phyloP scores from a whole-genome alignment of 495 filamentous ascomycete genomes.

The Xylaria venustula region DNA sequence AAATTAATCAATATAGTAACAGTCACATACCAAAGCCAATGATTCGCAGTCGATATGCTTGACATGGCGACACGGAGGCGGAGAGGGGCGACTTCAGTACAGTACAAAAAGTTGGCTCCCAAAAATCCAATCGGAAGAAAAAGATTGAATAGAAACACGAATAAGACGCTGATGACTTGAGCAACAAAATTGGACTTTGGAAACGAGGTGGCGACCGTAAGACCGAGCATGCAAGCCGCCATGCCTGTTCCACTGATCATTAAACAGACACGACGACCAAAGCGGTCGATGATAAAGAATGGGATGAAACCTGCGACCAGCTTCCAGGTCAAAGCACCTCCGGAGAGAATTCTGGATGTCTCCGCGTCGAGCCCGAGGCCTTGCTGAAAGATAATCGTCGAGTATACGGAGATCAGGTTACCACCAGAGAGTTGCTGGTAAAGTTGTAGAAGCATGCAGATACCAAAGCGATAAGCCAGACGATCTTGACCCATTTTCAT shows the following conservation, averaged over 20 bases:
- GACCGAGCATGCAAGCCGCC: slow-evolving; percentile 35
- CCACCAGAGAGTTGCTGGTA: slow-evolving; percentile 55
- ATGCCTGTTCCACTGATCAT: slow-evolving; percentile 51
- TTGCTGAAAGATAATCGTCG: slow-evolving; percentile 58
- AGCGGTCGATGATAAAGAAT: slow-evolving; percentile 52
- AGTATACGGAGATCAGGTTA: slow-evolving; percentile 62
- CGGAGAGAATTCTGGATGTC: slow-evolving; percentile 38
- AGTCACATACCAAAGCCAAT: slow-evolving; percentile 42
- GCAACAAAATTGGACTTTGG: slow-evolving; percentile 28
- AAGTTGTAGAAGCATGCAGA: slow-evolving; percentile 40
- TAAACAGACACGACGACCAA: slow-evolving; percentile 52
- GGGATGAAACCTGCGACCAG: slow-evolving; percentile 48
- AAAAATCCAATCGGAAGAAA: slow-evolving; percentile 62
- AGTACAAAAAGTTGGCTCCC: slow-evolving; percentile 58
- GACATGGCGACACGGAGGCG: slow-evolving; percentile 52
- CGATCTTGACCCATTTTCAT: slow-evolving; percentile 25
- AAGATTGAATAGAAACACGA: slow-evolving; percentile 60
- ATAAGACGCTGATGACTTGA: slow-evolving; percentile 45
- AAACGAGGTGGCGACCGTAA: slow-evolving; percentile 44
- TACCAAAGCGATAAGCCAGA: slow-evolving; percentile 28
- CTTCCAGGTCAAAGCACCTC: slow-evolving; percentile 49
- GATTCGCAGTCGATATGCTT: slow-evolving; percentile 47
- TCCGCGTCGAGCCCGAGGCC: slow-evolving; percentile 48
- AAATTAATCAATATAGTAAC: slow-evolving; percentile 22
- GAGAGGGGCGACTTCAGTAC: slow-evolving; percentile 54